Evolutionary conservation across 371 early-diverging fungal genomes (phyloP).

Genomic region (Mortierella sp.): DNA sequence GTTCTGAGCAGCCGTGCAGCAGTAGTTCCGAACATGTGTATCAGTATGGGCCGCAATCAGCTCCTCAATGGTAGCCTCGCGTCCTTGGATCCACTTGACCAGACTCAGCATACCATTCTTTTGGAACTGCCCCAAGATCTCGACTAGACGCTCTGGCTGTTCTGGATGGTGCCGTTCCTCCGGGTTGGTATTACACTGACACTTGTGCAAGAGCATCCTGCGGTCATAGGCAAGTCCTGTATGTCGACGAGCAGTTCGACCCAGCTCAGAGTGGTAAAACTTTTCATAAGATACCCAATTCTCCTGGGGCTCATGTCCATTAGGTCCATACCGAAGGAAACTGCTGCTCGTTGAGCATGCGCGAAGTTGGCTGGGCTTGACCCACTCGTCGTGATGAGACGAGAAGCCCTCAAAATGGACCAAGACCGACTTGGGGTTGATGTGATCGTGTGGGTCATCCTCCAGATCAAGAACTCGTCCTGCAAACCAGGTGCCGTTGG

Average conservation of each 20-base stretch:
- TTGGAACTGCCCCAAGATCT: constrained; percentile 58
- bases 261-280: constrained; percentile 67
- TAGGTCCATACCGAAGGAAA: constrained; percentile 64
- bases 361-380: constrained; percentile 61
- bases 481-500: constrained; percentile 56
- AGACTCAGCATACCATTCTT: constrained; percentile 66
- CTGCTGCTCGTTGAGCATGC: constrained; percentile 57
- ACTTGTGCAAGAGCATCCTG: constrained; percentile 70
- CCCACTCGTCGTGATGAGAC: constrained; percentile 76
- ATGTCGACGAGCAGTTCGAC: constrained; percentile 63
- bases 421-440: constrained; percentile 61
- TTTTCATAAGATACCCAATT: constrained; percentile 71
- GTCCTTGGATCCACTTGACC: constrained; percentile 65
- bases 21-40: constrained; percentile 71
- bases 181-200: constrained; percentile 69
- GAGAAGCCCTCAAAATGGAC: constrained; percentile 76
- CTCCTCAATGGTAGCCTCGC: constrained; percentile 68
- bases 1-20: constrained; percentile 52
- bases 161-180: constrained; percentile 74
- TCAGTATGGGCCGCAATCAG: constrained; percentile 67
- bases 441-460: constrained; percentile 57
- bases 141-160: constrained; percentile 70
- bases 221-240: constrained; percentile 75
- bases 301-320: constrained; percentile 64
- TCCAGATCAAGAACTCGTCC: constrained; percentile 55